Evolutionary conservation across 2,329 filamentous ascomycete genomes (phyloP), one percentile per base, ranked within the genome.

Genomic region (Fusarium sp.): DNA sequence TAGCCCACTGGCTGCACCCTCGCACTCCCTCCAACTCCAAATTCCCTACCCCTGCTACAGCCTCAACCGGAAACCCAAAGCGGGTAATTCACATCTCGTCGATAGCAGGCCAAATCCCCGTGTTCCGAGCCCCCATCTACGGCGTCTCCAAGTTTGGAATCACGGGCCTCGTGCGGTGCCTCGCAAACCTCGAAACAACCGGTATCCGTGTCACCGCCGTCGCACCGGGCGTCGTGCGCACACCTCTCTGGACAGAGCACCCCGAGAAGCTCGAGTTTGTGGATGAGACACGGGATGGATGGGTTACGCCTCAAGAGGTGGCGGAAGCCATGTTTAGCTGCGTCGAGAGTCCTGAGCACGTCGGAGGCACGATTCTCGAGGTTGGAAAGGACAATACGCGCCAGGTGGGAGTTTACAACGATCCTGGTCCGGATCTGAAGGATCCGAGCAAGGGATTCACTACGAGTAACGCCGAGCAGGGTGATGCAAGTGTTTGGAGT

Each of bases 161-260:
- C 16, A 78, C 78, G 0, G 84, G 83, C 0, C 85, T 86, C 31
- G 83, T 86, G 2, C 79, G 86, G 2, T 83, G 81, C n/a, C 73
- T 88, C 0, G 81, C 80, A 0, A 66, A 66, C 0, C 71, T 88
- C 6, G 82, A 86, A 25, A 62, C 68, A 1, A 64, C 78, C 2
- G 79, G 81, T 0, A 81, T 88, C 20, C 76, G 84, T 0, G 84
- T 88, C 36, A 84, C 79, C 56, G 85, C 82, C 0, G 84, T 88
- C 0, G 85, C 86, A 0, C 86, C 86, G 0, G 86, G 84, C 0
- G 60, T 86, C 1, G 83, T 87, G 1, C 75, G 79, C 9, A 88
- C 86, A 2, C 86, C 86, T 3, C 68, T 88, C 4, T 86, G 85
- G 84, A 82, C 78, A 0, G 85, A 87, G 2, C 70, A 86, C 38